A percentile compares a stretch with the other conserved stretches of the same genome.
These are phyloP conservation scores for Wickerhamomyces chaumierensis DNA, from an alignment of 805 yeast species.

Conservation along the genomic window DNA sequence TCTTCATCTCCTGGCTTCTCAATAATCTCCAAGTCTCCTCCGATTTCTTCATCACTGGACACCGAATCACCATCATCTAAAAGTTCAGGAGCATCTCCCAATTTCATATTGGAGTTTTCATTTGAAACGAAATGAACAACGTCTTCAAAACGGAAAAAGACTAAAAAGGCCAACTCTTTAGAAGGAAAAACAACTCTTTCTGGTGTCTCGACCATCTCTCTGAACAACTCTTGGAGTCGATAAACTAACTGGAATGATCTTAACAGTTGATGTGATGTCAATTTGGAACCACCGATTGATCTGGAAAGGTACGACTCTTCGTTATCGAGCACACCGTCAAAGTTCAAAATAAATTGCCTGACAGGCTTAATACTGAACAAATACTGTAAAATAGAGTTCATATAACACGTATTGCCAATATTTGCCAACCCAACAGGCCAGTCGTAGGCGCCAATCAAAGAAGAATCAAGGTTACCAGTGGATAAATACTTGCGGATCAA, in stretches of 20 bases:
- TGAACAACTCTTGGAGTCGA: conserved; percentile 58
- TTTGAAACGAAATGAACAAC: conserved; percentile 41
- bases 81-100: not conserved
- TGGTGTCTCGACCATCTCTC: conserved; percentile 53
- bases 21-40: not conserved
- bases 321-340: conserved; percentile 28
- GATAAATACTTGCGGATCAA: conserved; percentile 44
- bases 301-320: conserved; percentile 30
- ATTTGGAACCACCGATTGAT: conserved; percentile 80
- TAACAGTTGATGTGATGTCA: conserved; percentile 66
- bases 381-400: conserved; percentile 83
- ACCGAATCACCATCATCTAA: too few species aligned
- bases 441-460: conserved; percentile 45
- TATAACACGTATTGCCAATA: conserved; percentile 91
- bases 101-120: not conserved
- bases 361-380: conserved; percentile 81
- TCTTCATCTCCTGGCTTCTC: not conserved
- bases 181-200: conserved; percentile 67
- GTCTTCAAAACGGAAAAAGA: conserved; percentile 64
- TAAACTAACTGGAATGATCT: conserved; percentile 76
- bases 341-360: conserved; percentile 51
- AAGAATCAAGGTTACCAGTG: conserved; percentile 52
- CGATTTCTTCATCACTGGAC: not conserved
- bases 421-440: conserved; percentile 92
- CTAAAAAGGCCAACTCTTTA: conserved; percentile 76